Evolutionary conservation across 1,139 yeast species (phyloP).

Genomic region (Geotrichum reessii): DNA sequence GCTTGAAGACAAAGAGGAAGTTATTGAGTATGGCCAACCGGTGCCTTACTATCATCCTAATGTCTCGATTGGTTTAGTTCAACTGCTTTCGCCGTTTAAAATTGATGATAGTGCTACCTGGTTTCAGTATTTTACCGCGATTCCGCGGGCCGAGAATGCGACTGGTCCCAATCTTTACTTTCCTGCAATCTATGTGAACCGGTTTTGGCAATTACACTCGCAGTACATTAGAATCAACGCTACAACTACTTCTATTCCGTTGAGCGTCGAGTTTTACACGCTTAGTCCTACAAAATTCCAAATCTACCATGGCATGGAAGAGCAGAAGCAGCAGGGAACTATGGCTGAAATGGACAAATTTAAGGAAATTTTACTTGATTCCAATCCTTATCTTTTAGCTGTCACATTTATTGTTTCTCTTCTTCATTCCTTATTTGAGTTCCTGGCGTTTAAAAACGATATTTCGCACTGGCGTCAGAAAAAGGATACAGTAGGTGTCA

Average conservation of each 20-base stretch:
- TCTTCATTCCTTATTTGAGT: conserved; percentile 38
- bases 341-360: conserved; percentile 36
- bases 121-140: conserved; percentile 7
- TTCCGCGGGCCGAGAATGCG: background rate
- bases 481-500: conserved; percentile 39
- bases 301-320: conserved; percentile 30
- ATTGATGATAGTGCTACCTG: conserved; percentile 5
- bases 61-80: conserved; percentile 30
- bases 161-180: conserved; percentile 17
- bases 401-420: conserved; percentile 36
- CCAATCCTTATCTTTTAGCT: conserved; percentile 37
- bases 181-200: conserved; percentile 35
- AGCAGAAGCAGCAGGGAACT: conserved; percentile 30
- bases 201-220: conserved; percentile 39
- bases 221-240: conserved; percentile 36
- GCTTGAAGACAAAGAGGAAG: conserved; percentile 19
- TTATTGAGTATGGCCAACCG: conserved; percentile 20
- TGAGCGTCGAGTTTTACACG: conserved; percentile 33
- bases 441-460: conserved; percentile 40
- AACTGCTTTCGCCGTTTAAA: conserved; percentile 6
- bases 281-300: conserved; percentile 35
- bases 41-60: conserved; percentile 39
- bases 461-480: conserved; percentile 40
- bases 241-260: conserved; percentile 26
- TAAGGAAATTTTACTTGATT: conserved; percentile 37